Evolutionary conservation across 768 basidiomycete genomes (phyloP), one percentile per base, ranked within the genome.

Genomic region (Suillus discolor): DNA sequence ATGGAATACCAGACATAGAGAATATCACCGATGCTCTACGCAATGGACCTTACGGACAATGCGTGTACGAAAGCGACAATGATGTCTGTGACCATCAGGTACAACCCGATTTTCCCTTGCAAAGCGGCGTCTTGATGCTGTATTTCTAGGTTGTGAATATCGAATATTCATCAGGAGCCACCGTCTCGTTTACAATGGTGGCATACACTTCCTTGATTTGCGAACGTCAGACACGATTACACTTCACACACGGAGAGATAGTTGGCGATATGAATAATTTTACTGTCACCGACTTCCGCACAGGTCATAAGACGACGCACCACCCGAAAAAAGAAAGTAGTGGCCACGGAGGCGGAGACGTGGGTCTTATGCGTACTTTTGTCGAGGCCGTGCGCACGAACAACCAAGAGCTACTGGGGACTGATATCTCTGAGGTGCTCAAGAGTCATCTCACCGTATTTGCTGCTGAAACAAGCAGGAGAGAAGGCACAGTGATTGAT

Each of bases 81-180:
- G 90, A 96, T 72, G 93, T 96, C 57, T 93, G 91, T 71, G 94
- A 96, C 77, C 89, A 96, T 69, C 94, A 96, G 77, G 85, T 82
- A 62, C 44, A 74, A 53, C 7, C 18, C 34, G 34, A 36, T 28
- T 51, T 25, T 59, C 53, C 28, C 18, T 44, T 41, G 9, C 54
- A 42, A 28, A 51, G 36, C 20, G 42, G 45, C 23, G 8, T 13
- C 9, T 38, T 23, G n/a, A 42, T 69, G 34, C 66, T 55, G 6
- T 36, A 7, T 7, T 15, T 44, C 34, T 63, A 86, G 86, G 90
- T 96, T 55, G 94, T 96, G 68, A 96, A 94, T 74, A 77, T 96
- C 64, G 91, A 95, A 71, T 96, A 93, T 74, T 87, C 89, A 8
- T 87, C 87, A 61, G 93, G 93, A 18, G 82, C 86, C 36, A 96